Evolutionary conservation across 2,329 filamentous ascomycete genomes (phyloP), one percentile per base, ranked within the genome.

Genomic region (Epichloe bromicola): DNA sequence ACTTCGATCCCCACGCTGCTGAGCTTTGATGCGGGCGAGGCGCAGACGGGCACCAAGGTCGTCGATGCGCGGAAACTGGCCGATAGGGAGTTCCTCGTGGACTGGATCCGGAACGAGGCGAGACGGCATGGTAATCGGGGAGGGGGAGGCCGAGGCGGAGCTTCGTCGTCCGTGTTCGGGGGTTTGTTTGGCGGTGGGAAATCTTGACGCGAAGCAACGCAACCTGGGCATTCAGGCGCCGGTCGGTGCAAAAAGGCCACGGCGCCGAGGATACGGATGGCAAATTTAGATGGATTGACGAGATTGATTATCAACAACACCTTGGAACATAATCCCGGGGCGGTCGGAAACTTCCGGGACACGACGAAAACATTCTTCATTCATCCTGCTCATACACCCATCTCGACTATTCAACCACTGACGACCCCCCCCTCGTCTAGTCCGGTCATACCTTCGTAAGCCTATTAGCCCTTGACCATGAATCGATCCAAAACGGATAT

Each of bases 1-100:
- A 78, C 70, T 26, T 71, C 70, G 15, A 69, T 81, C 54, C 79
- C 79, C 23, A 81, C 76, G 8, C 62, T 83, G 51, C 65, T 82
- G 46, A 74, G 72, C 59, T 81, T 82, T 58, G 75, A 79, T 53
- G 71, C 70, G 17, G 74, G 74, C 44, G 77, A 79, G 63, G 69
- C 74, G 1, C 70, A 75, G 61, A 63, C 65, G 1, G 59, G 65
- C 49, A 76, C 73, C 42, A 76, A 72, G 62, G 60, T 80, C 23
- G 64, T 66, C 3, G 76, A 80, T 57, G 73, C 66, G 15, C 68
- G 67, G 51, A 66, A 68, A 56, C 64, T 82, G 54, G 66, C 67
- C 2, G 74, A 80, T 57, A 64, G 69, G 23, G 61, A 65, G 51
- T 79, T 75, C 53, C 61, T 81, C 42, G 69, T 70, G 54, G 71